These are phyloP conservation scores for Diplogelasinospora grovesii DNA, from an alignment of 495 filamentous ascomycete species.

Conservation along the genomic window DNA sequence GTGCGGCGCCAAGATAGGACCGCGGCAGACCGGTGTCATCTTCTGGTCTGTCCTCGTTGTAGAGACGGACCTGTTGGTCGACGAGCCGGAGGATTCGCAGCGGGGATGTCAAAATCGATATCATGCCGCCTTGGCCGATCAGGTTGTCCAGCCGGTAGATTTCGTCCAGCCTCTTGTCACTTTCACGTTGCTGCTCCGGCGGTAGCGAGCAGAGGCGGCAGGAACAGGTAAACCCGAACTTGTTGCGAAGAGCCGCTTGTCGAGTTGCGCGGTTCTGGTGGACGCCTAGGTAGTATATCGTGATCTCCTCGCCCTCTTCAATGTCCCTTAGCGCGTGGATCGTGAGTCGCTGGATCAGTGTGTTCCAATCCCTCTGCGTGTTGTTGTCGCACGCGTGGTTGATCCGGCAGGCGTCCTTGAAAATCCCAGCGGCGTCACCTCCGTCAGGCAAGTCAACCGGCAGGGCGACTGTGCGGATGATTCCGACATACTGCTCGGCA, in stretches of 20 bases:
- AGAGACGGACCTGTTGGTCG: neutral
- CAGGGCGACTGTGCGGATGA: slow-evolving; percentile 1
- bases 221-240: slow-evolving; percentile 29
- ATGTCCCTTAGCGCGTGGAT: slow-evolving; percentile 29
- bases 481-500: neutral
- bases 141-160: neutral
- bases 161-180: slow-evolving; percentile 15
- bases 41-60: neutral
- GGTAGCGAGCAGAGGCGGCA: slow-evolving; percentile 28
- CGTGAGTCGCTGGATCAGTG: slow-evolving; percentile 17
- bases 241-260: slow-evolving; percentile 15
- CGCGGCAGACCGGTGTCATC: neutral
- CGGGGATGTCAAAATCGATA: neutral
- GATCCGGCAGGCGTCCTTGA: slow-evolving; percentile 28
- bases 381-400: slow-evolving; percentile 35
- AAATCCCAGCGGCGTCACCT: slow-evolving; percentile 15
- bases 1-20: neutral
- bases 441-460: no score
- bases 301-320: slow-evolving; percentile 31
- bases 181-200: slow-evolving; percentile 17
- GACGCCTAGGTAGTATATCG: slow-evolving; percentile 24
- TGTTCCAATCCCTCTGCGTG: slow-evolving; percentile 30
- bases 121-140: neutral
- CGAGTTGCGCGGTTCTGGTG: slow-evolving; percentile 12
- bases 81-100: neutral